A percentile compares a stretch with the other conserved stretches of the same genome.
Conservation (phyloP, 1,139 yeast genomes). For the Geotrichum klebahnii region DNA sequence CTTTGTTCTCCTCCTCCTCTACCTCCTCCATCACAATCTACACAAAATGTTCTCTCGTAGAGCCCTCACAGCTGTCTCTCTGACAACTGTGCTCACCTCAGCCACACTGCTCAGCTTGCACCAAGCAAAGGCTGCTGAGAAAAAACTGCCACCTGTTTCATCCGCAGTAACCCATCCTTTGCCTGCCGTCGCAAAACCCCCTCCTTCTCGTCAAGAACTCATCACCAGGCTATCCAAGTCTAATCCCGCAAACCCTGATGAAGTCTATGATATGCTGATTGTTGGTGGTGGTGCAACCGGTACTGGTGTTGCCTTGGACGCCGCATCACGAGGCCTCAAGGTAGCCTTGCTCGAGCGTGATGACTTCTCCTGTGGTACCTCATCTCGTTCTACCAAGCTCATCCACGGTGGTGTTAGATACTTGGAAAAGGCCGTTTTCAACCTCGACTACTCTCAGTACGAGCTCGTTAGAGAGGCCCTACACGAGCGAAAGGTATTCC, state of each 20-base stretch:
- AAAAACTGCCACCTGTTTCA: slow-evolving; percentile 5
- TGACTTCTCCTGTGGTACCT: slow-evolving; percentile 89
- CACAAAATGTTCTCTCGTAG: slow-evolving; percentile 9
- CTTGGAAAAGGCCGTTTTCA: slow-evolving; percentile 88
- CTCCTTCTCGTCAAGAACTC: slow-evolving; percentile 17
- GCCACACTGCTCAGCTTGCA: slow-evolving; percentile 7
- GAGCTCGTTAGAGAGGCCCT: slow-evolving; percentile 91
- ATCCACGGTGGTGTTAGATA: slow-evolving; percentile 97
- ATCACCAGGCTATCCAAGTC: slow-evolving; percentile 14
- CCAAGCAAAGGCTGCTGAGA: neutral
- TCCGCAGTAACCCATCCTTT: slow-evolving; percentile 6
- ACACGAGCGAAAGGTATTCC: slow-evolving; percentile 83
- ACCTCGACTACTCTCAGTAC: slow-evolving; percentile 80
- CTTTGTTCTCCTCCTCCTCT: neutral
- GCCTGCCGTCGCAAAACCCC: slow-evolving; percentile 16
- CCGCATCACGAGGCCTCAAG: slow-evolving; percentile 82
- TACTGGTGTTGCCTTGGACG: slow-evolving; percentile 89
- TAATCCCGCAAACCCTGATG: slow-evolving; percentile 18
- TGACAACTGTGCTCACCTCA: neutral
- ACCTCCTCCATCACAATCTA: neutral
- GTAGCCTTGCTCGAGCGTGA: slow-evolving; percentile 82
- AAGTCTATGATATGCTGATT: slow-evolving; percentile 64
- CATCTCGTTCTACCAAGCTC: slow-evolving; percentile 93
- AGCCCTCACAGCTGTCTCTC: slow-evolving; percentile 3
- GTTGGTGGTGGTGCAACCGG: slow-evolving; percentile 98